Conservation (phyloP, 306 rosid species). For the Acacia crassicarpa region DNA sequence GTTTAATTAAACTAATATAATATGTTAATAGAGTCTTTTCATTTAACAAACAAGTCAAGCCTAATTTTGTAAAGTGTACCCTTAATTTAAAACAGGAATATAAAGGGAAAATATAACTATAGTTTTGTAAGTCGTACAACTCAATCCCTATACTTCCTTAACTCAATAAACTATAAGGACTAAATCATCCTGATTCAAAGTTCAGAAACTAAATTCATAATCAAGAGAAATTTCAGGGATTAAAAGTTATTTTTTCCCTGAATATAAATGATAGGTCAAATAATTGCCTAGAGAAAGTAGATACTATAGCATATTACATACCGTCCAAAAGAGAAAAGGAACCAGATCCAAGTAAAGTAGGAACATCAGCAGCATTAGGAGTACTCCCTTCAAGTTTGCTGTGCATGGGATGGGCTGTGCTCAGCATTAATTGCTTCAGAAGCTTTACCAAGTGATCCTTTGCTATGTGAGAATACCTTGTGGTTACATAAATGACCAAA, state of each 20-base stretch:
- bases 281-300: conserved; percentile 27
- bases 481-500: conserved; percentile 37
- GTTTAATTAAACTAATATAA: too few species aligned
- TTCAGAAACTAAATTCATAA: background rate
- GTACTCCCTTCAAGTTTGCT: conserved; percentile 52
- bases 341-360: conserved; percentile 84
- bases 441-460: conserved; percentile 88
- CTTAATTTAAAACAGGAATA: conserved; percentile 13
- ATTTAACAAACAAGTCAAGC: background rate
- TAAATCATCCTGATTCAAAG: background rate
- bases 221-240: background rate
- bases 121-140: background rate
- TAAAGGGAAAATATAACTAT: background rate
- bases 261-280: conserved; percentile 10
- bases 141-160: background rate
- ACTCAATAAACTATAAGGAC: background rate
- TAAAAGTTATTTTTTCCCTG: background rate
- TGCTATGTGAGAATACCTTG: conserved; percentile 80
- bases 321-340: conserved; percentile 82
- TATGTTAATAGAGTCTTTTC: too few species aligned
- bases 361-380: conserved; percentile 89
- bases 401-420: conserved; percentile 48
- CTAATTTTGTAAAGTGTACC: background rate
- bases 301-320: conserved; percentile 51
- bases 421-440: conserved; percentile 68